Percentiles rank a stretch among this genome's conserved stretches.
Conservation (phyloP, 208 protist genomes). For the Trypanosoma cruzi region DNA sequence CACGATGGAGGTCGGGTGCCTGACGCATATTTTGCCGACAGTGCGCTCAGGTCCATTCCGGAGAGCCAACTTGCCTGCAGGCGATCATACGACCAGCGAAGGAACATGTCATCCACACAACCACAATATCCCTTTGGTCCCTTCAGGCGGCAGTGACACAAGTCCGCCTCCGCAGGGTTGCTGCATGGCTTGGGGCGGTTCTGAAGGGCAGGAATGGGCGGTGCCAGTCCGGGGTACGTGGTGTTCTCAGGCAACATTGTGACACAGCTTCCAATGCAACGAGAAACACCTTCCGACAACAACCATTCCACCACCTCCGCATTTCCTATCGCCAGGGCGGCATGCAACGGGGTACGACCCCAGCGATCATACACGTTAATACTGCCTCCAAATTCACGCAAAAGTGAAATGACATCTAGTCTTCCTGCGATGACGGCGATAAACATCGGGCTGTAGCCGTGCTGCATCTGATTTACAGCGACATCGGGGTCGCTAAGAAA, state of each 20-base stretch:
- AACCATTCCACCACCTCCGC: slow-evolving; percentile 78
- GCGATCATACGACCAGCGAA: slow-evolving; percentile 77
- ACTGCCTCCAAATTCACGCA: slow-evolving; percentile 67
- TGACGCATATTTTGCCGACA: slow-evolving; percentile 39
- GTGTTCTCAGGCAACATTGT: slow-evolving; percentile 40
- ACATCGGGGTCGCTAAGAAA: slow-evolving; percentile 74
- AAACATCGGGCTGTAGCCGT: slow-evolving; percentile 90
- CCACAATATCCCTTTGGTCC: slow-evolving; percentile 70
- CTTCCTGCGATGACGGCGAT: slow-evolving; percentile 79
- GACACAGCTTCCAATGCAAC: slow-evolving; percentile 68
- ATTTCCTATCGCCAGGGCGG: slow-evolving; percentile 75
- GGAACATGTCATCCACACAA: slow-evolving; percentile 90
- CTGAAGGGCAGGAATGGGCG: slow-evolving; percentile 60
- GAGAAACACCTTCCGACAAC: slow-evolving; percentile 65
- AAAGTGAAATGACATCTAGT: slow-evolving; percentile 65
- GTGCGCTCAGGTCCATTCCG: slow-evolving; percentile 53
- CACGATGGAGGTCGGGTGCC: neutral
- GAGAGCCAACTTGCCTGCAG: slow-evolving; percentile 62
- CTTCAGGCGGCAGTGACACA: slow-evolving; percentile 74
- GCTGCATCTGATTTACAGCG: slow-evolving; percentile 73
- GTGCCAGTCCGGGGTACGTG: slow-evolving; percentile 52
- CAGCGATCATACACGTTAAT: slow-evolving; percentile 89
- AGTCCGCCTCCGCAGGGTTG: slow-evolving; percentile 2
- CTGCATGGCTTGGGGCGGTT: slow-evolving; percentile 30
- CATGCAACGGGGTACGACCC: slow-evolving; percentile 85